These are phyloP conservation scores for Boletus subparvulus DNA, from an alignment of 768 basidiomycete genomes.

Conservation along the genomic window DNA sequence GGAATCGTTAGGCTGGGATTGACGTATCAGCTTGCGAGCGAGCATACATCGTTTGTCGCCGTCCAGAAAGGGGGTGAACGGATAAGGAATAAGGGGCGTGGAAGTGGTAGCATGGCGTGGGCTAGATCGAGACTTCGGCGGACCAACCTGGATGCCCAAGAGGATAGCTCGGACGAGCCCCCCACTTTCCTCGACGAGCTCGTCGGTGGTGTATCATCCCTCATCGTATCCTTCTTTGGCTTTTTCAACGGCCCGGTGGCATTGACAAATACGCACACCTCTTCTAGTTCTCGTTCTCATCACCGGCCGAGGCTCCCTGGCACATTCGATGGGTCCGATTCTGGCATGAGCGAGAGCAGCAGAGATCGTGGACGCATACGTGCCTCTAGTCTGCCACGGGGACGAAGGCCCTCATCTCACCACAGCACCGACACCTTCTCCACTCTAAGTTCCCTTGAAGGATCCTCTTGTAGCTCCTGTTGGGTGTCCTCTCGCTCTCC, in stretches of 20 bases:
- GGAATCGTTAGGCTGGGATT: slow-evolving; percentile 51
- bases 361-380: slow-evolving; percentile 3
- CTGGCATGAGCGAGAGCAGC: not conserved
- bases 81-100: slow-evolving; percentile 4
- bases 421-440: slow-evolving; percentile 40
- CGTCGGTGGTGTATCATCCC: slow-evolving; percentile 15
- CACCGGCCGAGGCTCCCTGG: slow-evolving; percentile 18
- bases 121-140: slow-evolving; percentile 17
- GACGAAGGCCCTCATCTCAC: slow-evolving; percentile 19
- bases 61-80: slow-evolving; percentile 38
- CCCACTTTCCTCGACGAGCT: slow-evolving; percentile 21
- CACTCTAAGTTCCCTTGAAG: slow-evolving; percentile 50
- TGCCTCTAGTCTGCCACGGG: not conserved
- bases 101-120: slow-evolving; percentile 7
- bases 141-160: not conserved
- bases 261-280: not conserved
- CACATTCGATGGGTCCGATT: slow-evolving; percentile 18
- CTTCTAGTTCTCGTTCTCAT: not conserved
- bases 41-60: slow-evolving; percentile 57
- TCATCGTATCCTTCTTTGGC: slow-evolving; percentile 18
- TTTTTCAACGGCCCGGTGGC: slow-evolving; percentile 3
- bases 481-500: slow-evolving; percentile 27
- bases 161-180: not conserved
- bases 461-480: slow-evolving; percentile 37
- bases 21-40: slow-evolving; percentile 51